These are phyloP conservation scores for Wallacemonas sp. DNA, from an alignment of 208 protist species.

Conservation along the genomic window DNA sequence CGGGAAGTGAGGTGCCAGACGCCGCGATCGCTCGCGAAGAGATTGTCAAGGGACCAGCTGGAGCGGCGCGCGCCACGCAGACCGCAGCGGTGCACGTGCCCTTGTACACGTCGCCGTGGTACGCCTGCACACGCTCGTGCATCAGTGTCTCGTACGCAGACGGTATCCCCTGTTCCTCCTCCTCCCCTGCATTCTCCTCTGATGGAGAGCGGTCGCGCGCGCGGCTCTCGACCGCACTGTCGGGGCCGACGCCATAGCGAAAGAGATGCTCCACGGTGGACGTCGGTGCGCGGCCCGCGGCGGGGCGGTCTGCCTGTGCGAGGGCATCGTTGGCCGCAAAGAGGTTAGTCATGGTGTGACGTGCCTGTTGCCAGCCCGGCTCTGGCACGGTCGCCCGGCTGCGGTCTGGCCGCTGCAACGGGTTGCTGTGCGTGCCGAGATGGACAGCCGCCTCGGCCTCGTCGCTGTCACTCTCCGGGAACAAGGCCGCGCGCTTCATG, in stretches of 20 bases:
- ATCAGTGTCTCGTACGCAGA: conserved; percentile 39
- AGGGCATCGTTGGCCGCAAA: conserved; percentile 29
- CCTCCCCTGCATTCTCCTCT: too few species aligned
- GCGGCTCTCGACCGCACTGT: too few species aligned
- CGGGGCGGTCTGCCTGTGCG: conserved; percentile 21
- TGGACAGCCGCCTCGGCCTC: background rate
- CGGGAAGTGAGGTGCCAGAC: too few species aligned
- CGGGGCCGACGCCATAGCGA: background rate
- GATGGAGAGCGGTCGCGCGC: too few species aligned
- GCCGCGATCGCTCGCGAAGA: too few species aligned
- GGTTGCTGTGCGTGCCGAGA: background rate
- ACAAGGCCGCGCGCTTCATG: conserved; percentile 11
- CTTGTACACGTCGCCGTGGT: conserved; percentile 38
- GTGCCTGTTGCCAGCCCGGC: conserved; percentile 23
- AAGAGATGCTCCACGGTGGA: conserved; percentile 10
- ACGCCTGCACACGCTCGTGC: conserved; percentile 51
- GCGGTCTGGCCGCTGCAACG: background rate
- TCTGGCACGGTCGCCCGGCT: background rate
- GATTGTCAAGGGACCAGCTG: too few species aligned
- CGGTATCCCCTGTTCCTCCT: too few species aligned
- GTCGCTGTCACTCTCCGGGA: conserved; percentile 21
- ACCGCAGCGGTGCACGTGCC: conserved; percentile 56
- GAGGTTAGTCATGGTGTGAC: conserved; percentile 30
- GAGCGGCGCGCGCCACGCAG: conserved; percentile 26
- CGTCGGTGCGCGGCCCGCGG: background rate